These are phyloP conservation scores for Prunus fruticosa DNA, from an alignment of 306 rosid species.

Conservation along the genomic window DNA sequence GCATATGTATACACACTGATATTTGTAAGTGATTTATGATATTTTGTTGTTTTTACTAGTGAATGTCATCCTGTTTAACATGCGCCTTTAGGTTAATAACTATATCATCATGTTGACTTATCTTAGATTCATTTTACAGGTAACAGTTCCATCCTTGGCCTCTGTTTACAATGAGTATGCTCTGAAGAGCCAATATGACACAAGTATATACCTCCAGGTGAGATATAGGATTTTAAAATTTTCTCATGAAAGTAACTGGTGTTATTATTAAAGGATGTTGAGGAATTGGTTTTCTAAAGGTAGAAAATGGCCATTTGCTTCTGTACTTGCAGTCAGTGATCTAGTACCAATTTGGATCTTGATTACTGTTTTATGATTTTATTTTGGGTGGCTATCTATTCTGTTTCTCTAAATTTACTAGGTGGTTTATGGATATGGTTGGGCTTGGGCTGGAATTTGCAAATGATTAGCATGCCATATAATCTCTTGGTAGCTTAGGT, in stretches of 20 bases:
- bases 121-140: slow-evolving; percentile 52
- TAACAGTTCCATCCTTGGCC: slow-evolving; percentile 95
- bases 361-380: background rate
- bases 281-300: background rate
- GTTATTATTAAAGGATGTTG: background rate
- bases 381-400: background rate
- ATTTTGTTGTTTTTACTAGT: background rate
- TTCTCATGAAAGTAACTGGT: background rate
- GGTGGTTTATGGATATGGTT: background rate
- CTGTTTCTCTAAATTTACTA: background rate
- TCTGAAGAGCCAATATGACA: slow-evolving; percentile 97
- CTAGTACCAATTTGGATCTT: background rate
- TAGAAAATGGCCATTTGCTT: background rate
- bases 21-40: slow-evolving; percentile 63
- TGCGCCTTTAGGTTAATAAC: background rate
- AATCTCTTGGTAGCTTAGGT: background rate
- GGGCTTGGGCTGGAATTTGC: background rate
- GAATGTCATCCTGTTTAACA: background rate
- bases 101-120: slow-evolving; percentile 10
- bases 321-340: background rate
- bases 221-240: background rate
- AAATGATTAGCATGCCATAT: background rate
- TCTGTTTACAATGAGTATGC: slow-evolving; percentile 98
- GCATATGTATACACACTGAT: slow-evolving; percentile 78
- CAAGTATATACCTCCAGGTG: slow-evolving; percentile 99